phyloP scores from a whole-genome alignment of 768 basidiomycete genomes.

The Lactarius sp. region DNA sequence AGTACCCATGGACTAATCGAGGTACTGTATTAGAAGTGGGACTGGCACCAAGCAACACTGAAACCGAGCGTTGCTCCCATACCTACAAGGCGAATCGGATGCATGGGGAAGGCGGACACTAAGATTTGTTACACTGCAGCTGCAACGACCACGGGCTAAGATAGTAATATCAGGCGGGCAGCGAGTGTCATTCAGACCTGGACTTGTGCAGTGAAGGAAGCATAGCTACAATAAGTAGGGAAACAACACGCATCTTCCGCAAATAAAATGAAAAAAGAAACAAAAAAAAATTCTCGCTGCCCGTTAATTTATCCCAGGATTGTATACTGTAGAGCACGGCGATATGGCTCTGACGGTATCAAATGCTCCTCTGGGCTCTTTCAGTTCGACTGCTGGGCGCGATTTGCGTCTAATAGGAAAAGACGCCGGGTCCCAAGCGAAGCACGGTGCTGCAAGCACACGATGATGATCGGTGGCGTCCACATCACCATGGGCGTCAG shows the following conservation, averaged over 20 bases:
- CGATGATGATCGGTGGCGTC: not conserved
- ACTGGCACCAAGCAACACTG: not conserved
- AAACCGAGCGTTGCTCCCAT: not conserved
- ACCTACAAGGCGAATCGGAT: not conserved
- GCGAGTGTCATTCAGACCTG: not conserved
- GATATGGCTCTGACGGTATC: not conserved
- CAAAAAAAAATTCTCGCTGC: not conserved
- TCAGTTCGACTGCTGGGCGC: not conserved
- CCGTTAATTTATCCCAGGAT: not conserved
- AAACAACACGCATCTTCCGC: not conserved
- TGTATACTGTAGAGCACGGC: not conserved
- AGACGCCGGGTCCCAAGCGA: not conserved
- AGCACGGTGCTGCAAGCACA: not conserved
- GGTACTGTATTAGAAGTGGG: not conserved
- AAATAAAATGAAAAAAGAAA: not conserved
- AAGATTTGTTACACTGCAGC: slow-evolving; percentile 4
- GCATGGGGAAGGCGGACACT: not conserved
- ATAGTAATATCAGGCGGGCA: not conserved
- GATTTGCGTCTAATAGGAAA: not conserved
- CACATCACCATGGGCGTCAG: not conserved
- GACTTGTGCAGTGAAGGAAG: not conserved
- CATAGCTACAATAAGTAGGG: not conserved
- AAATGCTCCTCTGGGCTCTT: not conserved
- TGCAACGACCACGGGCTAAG: not conserved
- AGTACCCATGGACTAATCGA: not conserved